Conservation (phyloP, 2,329 filamentous ascomycete species). For the Aspergillus fructus region DNA sequence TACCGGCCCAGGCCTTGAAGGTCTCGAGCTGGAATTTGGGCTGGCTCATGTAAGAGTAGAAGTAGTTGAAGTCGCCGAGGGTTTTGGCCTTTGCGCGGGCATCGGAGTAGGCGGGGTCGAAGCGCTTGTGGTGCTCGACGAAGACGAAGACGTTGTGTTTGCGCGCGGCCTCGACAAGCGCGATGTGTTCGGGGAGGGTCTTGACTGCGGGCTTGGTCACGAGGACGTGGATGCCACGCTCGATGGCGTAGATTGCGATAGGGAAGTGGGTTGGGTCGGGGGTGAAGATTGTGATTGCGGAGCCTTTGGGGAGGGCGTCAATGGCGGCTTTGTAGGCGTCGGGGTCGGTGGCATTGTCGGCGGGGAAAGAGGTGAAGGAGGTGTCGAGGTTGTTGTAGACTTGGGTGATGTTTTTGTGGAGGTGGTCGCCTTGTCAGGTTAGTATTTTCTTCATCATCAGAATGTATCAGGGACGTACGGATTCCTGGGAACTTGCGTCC, state of each 20-base stretch:
- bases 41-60: constrained; percentile 96
- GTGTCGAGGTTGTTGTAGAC: constrained; percentile 89
- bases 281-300: constrained; percentile 17
- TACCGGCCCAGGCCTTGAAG: constrained; percentile 91
- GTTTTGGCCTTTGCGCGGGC: constrained; percentile 73
- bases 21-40: constrained; percentile 89
- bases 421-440: constrained; percentile 64
- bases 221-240: constrained; percentile 83
- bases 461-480: constrained; percentile 53
- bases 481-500: constrained; percentile 91
- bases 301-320: constrained; percentile 14
- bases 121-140: constrained; percentile 89
- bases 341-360: constrained; percentile 58
- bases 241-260: constrained; percentile 78
- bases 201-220: constrained; percentile 16
- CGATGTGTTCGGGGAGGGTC: constrained; percentile 12
- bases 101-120: constrained; percentile 88
- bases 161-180: constrained; percentile 7
- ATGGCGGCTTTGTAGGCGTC: constrained; percentile 17
- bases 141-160: constrained; percentile 15
- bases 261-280: constrained; percentile 51
- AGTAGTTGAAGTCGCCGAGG: constrained; percentile 96
- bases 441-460: neutral
- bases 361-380: constrained; percentile 78
- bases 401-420: constrained; percentile 81